Conservation (phyloP, 495 filamentous ascomycete species). For the Penicillium lividum region DNA sequence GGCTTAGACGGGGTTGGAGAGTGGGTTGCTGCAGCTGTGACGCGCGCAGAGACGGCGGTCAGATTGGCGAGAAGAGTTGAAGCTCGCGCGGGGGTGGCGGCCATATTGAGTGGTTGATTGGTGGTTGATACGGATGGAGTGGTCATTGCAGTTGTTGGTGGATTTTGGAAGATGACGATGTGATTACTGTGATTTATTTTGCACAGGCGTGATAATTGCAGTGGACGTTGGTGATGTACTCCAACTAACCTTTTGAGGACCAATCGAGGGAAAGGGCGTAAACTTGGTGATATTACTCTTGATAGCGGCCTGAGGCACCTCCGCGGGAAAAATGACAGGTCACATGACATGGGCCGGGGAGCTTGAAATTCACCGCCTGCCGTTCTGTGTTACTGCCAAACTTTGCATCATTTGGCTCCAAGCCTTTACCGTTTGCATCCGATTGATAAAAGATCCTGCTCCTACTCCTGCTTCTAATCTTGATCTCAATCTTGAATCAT, state of each 20-base stretch:
- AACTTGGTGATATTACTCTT: background rate
- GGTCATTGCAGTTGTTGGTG: slow-evolving; percentile 21
- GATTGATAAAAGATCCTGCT: slow-evolving; percentile 11
- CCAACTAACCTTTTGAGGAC: background rate
- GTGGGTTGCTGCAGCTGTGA: slow-evolving; percentile 31
- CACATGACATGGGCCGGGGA: slow-evolving; percentile 1
- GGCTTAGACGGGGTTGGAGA: slow-evolving; percentile 25
- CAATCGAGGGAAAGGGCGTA: slow-evolving; percentile 7
- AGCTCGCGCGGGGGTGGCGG: slow-evolving; percentile 40
- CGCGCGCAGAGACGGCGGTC: slow-evolving; percentile 33
- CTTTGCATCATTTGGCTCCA: slow-evolving; percentile 4
- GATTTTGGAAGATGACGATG: background rate
- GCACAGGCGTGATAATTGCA: background rate
- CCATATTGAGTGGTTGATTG: slow-evolving; percentile 28
- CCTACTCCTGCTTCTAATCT: slow-evolving; percentile 5
- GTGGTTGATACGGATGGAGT: slow-evolving; percentile 15
- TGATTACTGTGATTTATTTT: background rate
- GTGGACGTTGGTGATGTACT: background rate
- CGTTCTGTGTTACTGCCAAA: background rate
- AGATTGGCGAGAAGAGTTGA: slow-evolving; percentile 43
- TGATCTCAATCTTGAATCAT: slow-evolving; percentile 11
- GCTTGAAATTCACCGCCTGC: slow-evolving; percentile 11
- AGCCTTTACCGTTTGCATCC: slow-evolving; percentile 8
- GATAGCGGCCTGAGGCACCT: slow-evolving; percentile 24
- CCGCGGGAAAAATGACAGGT: slow-evolving; percentile 23